These are phyloP conservation scores for Pseudotsuga menziesii DNA, from an alignment of 75 land plant species.

Conservation along the genomic window DNA sequence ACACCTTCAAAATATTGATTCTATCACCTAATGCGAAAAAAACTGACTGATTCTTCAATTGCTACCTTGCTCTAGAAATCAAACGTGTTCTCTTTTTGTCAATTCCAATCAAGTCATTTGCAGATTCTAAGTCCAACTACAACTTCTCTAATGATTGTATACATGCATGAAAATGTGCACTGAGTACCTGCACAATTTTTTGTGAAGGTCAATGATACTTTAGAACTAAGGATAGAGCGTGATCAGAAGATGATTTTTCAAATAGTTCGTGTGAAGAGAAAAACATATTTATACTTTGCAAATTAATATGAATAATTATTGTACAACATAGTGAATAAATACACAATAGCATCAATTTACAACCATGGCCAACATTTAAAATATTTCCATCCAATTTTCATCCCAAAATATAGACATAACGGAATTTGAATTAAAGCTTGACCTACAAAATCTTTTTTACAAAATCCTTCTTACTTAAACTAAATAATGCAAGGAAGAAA, in stretches of 20 bases:
- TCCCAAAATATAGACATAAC: not conserved
- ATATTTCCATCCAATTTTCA: not conserved
- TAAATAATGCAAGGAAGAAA: not conserved
- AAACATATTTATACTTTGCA: not conserved
- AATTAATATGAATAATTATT: not conserved
- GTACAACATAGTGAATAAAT: not conserved
- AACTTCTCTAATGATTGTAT: constrained; percentile 94
- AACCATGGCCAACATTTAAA: not conserved
- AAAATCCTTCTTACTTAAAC: not conserved
- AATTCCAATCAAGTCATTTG: constrained; percentile 90
- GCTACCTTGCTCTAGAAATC: constrained; percentile 81
- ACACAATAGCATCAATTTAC: not conserved
- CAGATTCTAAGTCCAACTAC: constrained; percentile 90
- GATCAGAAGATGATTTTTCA: not conserved
- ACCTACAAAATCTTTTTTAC: not conserved
- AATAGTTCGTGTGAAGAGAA: not conserved
- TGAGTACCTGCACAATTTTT: constrained; percentile 63
- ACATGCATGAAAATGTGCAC: constrained; percentile 97
- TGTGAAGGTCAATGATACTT: not conserved
- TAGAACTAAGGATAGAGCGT: not conserved
- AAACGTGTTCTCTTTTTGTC: constrained; percentile 76
- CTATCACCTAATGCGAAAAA: constrained; percentile 96
- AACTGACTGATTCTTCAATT: constrained; percentile 87
- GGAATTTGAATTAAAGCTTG: not conserved
- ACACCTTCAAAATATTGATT: constrained; percentile 83